Evolutionary conservation across 2,329 filamentous ascomycete species (phyloP).

Genomic region (Chaetothyriales sp.): DNA sequence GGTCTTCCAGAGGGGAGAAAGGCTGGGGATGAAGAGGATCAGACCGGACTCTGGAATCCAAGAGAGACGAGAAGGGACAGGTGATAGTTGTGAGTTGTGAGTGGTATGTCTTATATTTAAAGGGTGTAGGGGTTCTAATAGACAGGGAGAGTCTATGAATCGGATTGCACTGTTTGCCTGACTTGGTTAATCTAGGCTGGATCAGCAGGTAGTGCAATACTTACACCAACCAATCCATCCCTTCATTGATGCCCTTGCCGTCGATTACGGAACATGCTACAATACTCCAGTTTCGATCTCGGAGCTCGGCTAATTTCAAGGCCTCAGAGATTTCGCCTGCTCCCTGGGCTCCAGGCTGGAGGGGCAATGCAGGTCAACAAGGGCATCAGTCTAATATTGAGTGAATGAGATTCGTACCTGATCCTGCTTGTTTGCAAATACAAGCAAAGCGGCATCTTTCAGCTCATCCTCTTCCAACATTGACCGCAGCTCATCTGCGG

Average conservation of each 20-base stretch:
- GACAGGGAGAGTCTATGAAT: constrained; percentile 6
- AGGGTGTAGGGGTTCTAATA: background rate
- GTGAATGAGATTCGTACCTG: constrained; percentile 8
- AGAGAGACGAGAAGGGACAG: too few relatives aligned
- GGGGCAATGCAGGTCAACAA: background rate
- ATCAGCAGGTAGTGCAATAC: constrained; percentile 1
- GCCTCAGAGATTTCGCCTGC: constrained; percentile 95
- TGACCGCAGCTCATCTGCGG: constrained; percentile 76
- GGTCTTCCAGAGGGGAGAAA: too few relatives aligned
- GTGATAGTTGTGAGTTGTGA: too few relatives aligned
- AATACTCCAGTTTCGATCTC: constrained; percentile 98
- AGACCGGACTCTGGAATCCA: too few relatives aligned
- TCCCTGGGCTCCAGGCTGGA: constrained; percentile 86
- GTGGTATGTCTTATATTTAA: background rate
- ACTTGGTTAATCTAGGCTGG: background rate
- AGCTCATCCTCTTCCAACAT: constrained; percentile 98
- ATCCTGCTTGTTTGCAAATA: constrained; percentile 99
- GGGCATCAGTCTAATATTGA: background rate
- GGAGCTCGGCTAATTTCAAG: constrained; percentile 71
- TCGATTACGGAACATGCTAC: constrained; percentile 95
- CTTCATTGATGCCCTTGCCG: constrained; percentile 83
- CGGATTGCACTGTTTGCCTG: constrained; percentile 15
- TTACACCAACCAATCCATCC: constrained; percentile 79
- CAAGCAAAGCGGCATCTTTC: constrained; percentile 75
- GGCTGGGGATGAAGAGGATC: too few relatives aligned